These are phyloP conservation scores for Craterostigma plantagineum DNA, from an alignment of 257 asterid genomes.

Conservation along the genomic window DNA sequence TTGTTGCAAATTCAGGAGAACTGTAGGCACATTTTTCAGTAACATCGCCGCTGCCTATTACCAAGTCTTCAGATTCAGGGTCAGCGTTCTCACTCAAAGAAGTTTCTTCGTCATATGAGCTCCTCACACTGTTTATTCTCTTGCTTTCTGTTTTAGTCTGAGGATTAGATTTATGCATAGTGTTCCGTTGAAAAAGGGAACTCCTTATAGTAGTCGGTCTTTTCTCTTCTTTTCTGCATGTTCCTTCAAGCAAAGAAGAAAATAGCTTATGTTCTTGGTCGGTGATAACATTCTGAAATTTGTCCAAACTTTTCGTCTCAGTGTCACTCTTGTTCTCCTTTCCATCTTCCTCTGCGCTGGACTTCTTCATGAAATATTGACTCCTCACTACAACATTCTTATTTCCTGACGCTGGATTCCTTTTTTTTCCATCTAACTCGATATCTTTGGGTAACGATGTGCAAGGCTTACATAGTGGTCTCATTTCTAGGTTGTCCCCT, in stretches of 20 bases:
- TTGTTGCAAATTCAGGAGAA: slow-evolving; percentile 21
- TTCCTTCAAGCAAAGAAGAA: slow-evolving; percentile 11
- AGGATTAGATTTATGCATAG: slow-evolving; percentile 3
- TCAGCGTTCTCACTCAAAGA: slow-evolving; percentile 14
- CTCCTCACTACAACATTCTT: slow-evolving; percentile 32
- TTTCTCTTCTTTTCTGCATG: slow-evolving; percentile 13
- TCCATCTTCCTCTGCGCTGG: slow-evolving; percentile 10
- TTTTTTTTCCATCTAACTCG: slow-evolving; percentile 18
- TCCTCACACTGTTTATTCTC: slow-evolving; percentile 9
- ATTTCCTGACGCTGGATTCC: slow-evolving; percentile 12
- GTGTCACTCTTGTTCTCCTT: slow-evolving; percentile 15
- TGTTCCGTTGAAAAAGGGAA: slow-evolving; percentile 11
- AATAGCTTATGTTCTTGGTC: slow-evolving; percentile 7
- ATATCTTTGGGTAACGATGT: slow-evolving; percentile 27
- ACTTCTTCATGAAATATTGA: slow-evolving; percentile 36
- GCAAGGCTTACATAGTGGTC: slow-evolving; percentile 41
- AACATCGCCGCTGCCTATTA: slow-evolving; percentile 8
- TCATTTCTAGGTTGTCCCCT: slow-evolving; percentile 11
- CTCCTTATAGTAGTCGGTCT: slow-evolving; percentile 9
- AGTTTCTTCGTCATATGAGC: slow-evolving; percentile 19
- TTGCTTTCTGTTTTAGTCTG: not conserved
- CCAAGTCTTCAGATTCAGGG: slow-evolving; percentile 13
- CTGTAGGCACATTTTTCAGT: too few relatives aligned
- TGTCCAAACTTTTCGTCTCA: slow-evolving; percentile 8
- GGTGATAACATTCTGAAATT: slow-evolving; percentile 8